Evolutionary conservation across 345 rosid genomes (phyloP).

Genomic region (Dipteronia dyeriana): DNA sequence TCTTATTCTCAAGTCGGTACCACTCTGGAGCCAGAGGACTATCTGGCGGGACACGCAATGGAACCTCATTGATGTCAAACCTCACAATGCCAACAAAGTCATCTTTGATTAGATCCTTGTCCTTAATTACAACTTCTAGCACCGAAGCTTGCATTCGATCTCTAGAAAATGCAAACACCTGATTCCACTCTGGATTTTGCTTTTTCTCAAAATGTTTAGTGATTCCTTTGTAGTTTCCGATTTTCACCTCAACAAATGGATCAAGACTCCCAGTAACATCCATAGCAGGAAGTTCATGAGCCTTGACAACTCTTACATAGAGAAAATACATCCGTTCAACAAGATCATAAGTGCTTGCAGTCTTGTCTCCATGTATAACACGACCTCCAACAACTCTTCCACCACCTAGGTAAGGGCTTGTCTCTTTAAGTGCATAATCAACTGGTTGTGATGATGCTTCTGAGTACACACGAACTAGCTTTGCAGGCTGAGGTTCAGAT

Average conservation of each 20-base stretch:
- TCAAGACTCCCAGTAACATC: slow-evolving; percentile 91
- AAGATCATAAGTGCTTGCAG: slow-evolving; percentile 92
- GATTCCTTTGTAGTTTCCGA: slow-evolving; percentile 92
- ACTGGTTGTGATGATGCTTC: slow-evolving; percentile 68
- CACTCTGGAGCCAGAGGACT: slow-evolving; percentile 98
- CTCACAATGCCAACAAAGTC: slow-evolving; percentile 82
- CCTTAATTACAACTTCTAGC: slow-evolving; percentile 82
- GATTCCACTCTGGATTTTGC: slow-evolving; percentile 91
- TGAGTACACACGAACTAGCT: slow-evolving; percentile 70
- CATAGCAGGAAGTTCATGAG: slow-evolving; percentile 88
- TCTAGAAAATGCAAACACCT: slow-evolving; percentile 95
- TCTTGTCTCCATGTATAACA: slow-evolving; percentile 76
- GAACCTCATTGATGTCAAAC: slow-evolving; percentile 84
- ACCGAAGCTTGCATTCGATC: slow-evolving; percentile 91
- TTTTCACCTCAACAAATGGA: slow-evolving; percentile 90
- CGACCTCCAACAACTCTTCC: slow-evolving; percentile 89
- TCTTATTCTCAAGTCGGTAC: slow-evolving; percentile 88
- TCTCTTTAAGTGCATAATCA: slow-evolving; percentile 87
- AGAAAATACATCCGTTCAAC: slow-evolving; percentile 96
- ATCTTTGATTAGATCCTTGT: slow-evolving; percentile 85
- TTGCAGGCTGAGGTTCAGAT: slow-evolving; percentile 63
- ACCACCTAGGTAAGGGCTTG: slow-evolving; percentile 93
- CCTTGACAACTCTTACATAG: slow-evolving; percentile 92
- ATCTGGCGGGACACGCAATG: slow-evolving; percentile 93
- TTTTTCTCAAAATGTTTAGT: slow-evolving; percentile 90